A percentile compares a stretch with the other conserved stretches of the same genome.
These are phyloP conservation scores for Ramularia collo-cygni DNA, from an alignment of 2,329 filamentous ascomycete genomes.

Conservation along the genomic window DNA sequence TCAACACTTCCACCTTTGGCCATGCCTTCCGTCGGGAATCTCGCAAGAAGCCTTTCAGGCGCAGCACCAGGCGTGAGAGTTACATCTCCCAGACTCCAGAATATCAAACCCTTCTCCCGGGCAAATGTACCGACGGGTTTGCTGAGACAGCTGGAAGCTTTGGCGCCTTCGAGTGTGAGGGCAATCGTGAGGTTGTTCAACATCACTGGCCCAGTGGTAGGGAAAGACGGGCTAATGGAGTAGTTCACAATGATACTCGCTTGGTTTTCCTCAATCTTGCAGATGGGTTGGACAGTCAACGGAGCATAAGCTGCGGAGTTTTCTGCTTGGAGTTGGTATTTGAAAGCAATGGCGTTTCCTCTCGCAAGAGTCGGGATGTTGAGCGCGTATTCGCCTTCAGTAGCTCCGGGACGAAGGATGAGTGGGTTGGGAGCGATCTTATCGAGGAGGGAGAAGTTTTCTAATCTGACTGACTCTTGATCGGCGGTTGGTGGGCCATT, in stretches of 20 bases:
- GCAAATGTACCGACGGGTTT: conserved; percentile 75
- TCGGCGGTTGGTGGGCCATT: conserved; percentile 49
- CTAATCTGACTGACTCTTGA: conserved; percentile 66
- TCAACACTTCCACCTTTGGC: conserved; percentile 67
- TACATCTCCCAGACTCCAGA: conserved; percentile 74
- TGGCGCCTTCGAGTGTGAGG: conserved; percentile 60
- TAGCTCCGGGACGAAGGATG: conserved; percentile 69
- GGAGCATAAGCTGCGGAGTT: conserved; percentile 55
- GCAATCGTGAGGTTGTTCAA: conserved; percentile 71
- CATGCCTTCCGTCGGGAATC: conserved; percentile 67
- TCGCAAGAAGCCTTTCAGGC: conserved; percentile 67
- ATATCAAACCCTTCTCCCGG: conserved; percentile 68
- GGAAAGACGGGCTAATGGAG: no score
- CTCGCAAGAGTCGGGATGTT: conserved; percentile 62
- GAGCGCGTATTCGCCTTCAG: conserved; percentile 72
- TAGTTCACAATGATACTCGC: conserved; percentile 83
- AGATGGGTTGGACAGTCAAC: conserved; percentile 64
- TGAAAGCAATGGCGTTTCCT: conserved; percentile 78
- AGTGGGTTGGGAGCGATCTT: conserved; percentile 90
- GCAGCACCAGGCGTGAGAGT: conserved; percentile 52
- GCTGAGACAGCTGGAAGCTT: conserved; percentile 62
- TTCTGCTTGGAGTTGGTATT: conserved; percentile 78
- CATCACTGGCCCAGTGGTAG: no score
- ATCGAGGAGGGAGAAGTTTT: conserved; percentile 82
- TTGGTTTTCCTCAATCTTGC: conserved; percentile 79